Base-by-base conservation (phyloP, 345 rosid species). In the Pseudoturritis turrita region DNA sequence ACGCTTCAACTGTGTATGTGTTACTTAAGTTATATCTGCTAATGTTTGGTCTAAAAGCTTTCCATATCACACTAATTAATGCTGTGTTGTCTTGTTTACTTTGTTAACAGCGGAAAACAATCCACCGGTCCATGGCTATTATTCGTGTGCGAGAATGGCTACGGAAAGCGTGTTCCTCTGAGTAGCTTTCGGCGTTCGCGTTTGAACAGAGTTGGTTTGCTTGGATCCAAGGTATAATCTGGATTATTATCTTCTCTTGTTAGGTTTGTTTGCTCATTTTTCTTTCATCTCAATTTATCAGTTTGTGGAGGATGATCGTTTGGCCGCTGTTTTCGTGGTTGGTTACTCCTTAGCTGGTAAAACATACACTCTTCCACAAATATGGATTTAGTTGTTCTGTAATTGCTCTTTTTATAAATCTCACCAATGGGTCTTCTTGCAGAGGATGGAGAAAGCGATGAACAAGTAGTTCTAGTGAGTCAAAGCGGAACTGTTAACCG, bases 361-460 rank as follows among this genome's bases (percentile, higher is more conserved):
- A 33, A 26, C 28, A 62, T 39, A 37, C 36, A 36, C 43, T 54
- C 65, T 13, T 15, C 18, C 6, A 15, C 49, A 43, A 10, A 37
- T 23, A 69, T 39, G 5, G 52, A 29, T 39, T 31, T 33, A 3
- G 10, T 28, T 35, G 23, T 45, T 44, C 29, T 19, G 11, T 15
- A 21, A 50, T 5, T 43, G 29, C 52, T 77, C 22, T 63, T 46
- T 57, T 15, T 72, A 7, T 67, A 26, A 10, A 71, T 10, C 55
- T 40, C 6, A 58, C 54, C 9, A 50, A 58, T 35, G 50, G 2
- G 3, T 25, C 60, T 60, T 44, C 39, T 54, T 55, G 50, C 81
- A 89, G 96, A 89, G 62, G 91, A 91, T 76, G 96, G 96, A 23
- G 96, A 95, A 77, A 88, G 93, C 39, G 93, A 91, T 50, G 99